Evolutionary conservation across 2,329 filamentous ascomycete species (phyloP).

Genomic region (Cladosporium sp.): DNA sequence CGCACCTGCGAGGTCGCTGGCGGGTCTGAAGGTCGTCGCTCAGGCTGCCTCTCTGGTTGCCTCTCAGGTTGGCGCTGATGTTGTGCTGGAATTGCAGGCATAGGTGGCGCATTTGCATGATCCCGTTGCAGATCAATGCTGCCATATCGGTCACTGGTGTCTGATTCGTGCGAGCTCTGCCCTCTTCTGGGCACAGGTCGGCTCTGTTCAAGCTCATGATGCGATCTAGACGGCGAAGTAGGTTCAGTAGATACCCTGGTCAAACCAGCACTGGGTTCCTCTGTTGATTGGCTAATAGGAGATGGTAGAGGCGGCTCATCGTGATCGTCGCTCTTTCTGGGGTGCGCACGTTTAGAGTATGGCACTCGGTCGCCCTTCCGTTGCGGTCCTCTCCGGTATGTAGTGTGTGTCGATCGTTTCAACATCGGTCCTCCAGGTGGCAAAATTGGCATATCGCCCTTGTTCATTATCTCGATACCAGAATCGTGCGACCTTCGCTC

Average conservation of each 20-base stretch:
- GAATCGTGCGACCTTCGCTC: constrained; percentile 39
- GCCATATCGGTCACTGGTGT: background rate
- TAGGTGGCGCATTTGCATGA: constrained; percentile 13
- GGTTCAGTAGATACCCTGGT: constrained; percentile 72
- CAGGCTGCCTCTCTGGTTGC: constrained; percentile 10
- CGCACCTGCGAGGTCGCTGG: constrained; percentile 15
- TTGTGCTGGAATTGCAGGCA: constrained; percentile 19
- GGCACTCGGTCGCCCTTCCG: constrained; percentile 74
- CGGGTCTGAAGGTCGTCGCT: constrained; percentile 12
- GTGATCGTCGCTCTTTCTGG: constrained; percentile 63
- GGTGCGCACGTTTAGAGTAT: constrained; percentile 70
- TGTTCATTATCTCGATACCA: constrained; percentile 41
- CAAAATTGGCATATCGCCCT: constrained; percentile 83
- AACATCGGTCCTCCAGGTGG: constrained; percentile 75
- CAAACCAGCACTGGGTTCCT: constrained; percentile 55
- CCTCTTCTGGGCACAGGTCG: constrained; percentile 5
- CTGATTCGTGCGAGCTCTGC: constrained; percentile 14
- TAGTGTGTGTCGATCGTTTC: constrained; percentile 86
- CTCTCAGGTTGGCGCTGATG: constrained; percentile 19
- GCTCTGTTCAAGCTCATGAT: constrained; percentile 5
- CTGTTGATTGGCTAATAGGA: constrained; percentile 43
- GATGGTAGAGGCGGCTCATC: constrained; percentile 54
- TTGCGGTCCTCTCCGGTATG: constrained; percentile 85
- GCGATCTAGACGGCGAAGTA: constrained; percentile 47
- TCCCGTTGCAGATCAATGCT: background rate